A percentile compares a stretch with the other conserved stretches of the same genome.
Conservation (phyloP, 1,284 basidiomycete genomes). For the Trametes versicolor region DNA sequence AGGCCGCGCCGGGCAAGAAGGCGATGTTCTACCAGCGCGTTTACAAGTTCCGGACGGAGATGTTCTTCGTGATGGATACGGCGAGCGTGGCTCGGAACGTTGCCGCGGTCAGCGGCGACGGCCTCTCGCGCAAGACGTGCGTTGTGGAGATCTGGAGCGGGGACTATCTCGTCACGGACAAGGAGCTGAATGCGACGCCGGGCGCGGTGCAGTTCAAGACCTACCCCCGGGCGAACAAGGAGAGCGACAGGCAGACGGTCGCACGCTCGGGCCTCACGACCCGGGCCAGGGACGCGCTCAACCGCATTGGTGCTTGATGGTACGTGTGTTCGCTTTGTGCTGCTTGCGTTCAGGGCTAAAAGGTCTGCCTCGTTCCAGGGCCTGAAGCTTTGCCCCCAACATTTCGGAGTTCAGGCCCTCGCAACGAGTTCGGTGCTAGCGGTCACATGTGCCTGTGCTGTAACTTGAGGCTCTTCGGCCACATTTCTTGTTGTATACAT, state of each 20-base stretch:
- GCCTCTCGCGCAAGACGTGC: neutral
- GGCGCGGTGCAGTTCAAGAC: neutral
- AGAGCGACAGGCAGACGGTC: neutral
- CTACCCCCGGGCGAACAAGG: neutral
- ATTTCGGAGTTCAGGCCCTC: too few species aligned
- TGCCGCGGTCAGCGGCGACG: neutral
- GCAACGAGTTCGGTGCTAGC: too few species aligned
- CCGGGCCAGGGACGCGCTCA: neutral
- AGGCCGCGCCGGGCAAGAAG: neutral
- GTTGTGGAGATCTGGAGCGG: neutral
- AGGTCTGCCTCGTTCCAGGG: too few species aligned
- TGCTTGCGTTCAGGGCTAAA: neutral
- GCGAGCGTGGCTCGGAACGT: neutral
- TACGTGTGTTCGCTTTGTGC: neutral
- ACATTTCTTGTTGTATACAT: too few species aligned
- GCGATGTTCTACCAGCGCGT: slow-evolving; percentile 1
- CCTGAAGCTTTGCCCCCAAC: too few species aligned
- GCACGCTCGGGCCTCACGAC: neutral
- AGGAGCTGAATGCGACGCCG: neutral
- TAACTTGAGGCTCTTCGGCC: too few species aligned
- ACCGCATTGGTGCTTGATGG: neutral
- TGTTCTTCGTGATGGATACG: neutral
- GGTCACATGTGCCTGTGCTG: too few species aligned
- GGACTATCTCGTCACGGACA: slow-evolving; percentile 1
- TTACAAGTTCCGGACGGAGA: neutral